phyloP scores from a whole-genome alignment of 2,329 filamentous ascomycete species.

The Rutstroemia sp. region DNA sequence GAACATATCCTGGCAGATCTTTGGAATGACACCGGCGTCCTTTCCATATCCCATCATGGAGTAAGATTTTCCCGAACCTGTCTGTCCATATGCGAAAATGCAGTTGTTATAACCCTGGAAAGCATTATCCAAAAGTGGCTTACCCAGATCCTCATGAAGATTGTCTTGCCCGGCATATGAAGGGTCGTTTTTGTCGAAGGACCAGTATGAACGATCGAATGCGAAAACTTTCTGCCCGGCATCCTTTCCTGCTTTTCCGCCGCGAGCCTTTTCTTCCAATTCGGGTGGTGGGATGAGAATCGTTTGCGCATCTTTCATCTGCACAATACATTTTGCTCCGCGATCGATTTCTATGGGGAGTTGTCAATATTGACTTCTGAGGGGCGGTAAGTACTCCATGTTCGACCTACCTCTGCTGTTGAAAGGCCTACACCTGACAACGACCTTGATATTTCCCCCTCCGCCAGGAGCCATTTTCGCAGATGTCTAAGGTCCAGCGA shows the following conservation, averaged over 20 bases:
- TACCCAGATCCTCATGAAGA: constrained; percentile 80
- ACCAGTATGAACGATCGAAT: constrained; percentile 98
- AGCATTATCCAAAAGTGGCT: constrained; percentile 90
- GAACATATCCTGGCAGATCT: constrained; percentile 98
- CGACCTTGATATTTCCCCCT: constrained; percentile 98
- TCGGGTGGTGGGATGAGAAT: constrained; percentile 68
- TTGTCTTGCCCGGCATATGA: constrained; percentile 88
- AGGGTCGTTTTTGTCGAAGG: constrained; percentile 73
- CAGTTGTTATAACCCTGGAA: constrained; percentile 99
- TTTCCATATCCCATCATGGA: constrained; percentile 99
- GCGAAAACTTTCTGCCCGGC: constrained; percentile 78
- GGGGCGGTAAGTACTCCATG: neutral
- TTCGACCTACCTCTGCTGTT: constrained; percentile 73
- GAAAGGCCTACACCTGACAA: constrained; percentile 93
- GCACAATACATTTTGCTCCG: constrained; percentile 90
- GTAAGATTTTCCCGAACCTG: constrained; percentile 96
- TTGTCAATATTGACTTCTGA: constrained; percentile 10
- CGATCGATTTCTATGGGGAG: constrained; percentile 68
- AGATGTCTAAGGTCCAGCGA: constrained; percentile 9
- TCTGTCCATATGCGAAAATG: constrained; percentile 98
- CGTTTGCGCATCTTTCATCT: constrained; percentile 92
- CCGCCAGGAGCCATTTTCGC: constrained; percentile 34
- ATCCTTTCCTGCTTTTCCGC: constrained; percentile 59
- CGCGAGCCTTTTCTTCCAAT: constrained; percentile 43
- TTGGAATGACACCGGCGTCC: constrained; percentile 90